A percentile compares a stretch with the other conserved stretches of the same genome.
These are phyloP conservation scores for Geotrichum cucujoidarum DNA, from an alignment of 1,139 yeast genomes.

Conservation along the genomic window DNA sequence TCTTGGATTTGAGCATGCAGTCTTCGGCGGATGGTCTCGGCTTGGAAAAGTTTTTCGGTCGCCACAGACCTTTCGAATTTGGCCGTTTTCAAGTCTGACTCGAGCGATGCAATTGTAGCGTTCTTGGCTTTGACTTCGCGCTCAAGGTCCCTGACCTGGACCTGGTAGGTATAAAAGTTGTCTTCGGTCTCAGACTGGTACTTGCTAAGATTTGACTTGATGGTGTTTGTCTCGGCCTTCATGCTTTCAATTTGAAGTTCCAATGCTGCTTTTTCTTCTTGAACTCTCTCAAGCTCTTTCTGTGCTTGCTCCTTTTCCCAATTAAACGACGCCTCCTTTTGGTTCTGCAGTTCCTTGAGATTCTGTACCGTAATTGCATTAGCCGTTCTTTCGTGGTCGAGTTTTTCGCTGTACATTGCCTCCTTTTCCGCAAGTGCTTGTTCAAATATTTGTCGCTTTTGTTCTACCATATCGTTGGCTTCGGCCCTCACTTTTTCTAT, in stretches of 20 bases:
- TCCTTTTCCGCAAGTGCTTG: conserved; percentile 14
- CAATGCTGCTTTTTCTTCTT: conserved; percentile 17
- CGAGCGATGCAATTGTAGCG: conserved; percentile 17
- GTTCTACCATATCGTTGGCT: conserved; percentile 25
- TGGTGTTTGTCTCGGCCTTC: conserved; percentile 1
- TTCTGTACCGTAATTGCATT: conserved; percentile 13
- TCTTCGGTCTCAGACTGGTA: conserved; percentile 7
- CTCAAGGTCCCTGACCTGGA: conserved; percentile 3
- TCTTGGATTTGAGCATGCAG: conserved; percentile 78
- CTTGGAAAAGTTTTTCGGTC: conserved; percentile 40
- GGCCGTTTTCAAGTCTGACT: conserved; percentile 23
- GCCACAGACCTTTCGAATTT: conserved; percentile 25
- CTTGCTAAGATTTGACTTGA: not conserved
- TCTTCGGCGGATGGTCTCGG: conserved; percentile 54
- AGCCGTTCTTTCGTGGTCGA: conserved; percentile 6
- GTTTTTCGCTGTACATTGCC: not conserved
- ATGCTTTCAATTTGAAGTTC: conserved; percentile 20
- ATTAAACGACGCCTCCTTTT: conserved; percentile 26
- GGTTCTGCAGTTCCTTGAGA: conserved; percentile 25
- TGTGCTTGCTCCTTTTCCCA: conserved; percentile 20
- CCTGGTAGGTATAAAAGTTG: conserved; percentile 1
- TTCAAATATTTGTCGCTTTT: conserved; percentile 8
- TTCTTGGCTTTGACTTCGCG: conserved; percentile 1
- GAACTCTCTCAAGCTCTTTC: conserved; percentile 20
- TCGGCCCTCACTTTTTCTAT: conserved; percentile 23